These are phyloP conservation scores for Apiospora hydei DNA, from an alignment of 2,329 filamentous ascomycete species.

Conservation along the genomic window DNA sequence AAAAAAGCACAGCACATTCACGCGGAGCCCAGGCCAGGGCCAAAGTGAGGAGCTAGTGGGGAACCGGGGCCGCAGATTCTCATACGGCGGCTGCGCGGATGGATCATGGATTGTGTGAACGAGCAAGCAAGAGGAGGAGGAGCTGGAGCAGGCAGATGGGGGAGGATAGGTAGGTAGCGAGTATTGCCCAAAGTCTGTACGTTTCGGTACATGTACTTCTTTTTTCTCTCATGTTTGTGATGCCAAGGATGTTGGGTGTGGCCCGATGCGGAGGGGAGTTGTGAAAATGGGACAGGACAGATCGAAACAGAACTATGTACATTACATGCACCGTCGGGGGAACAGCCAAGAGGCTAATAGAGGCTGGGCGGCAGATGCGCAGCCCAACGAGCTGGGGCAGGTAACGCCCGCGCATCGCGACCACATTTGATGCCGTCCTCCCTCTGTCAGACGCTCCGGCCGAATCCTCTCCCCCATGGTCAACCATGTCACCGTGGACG, in stretches of 20 bases:
- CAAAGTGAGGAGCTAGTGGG: conserved; percentile 21
- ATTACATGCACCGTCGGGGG: conserved; percentile 1
- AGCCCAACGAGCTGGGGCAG: conserved; percentile 7
- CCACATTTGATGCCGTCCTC: background rate
- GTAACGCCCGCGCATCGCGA: too few species aligned
- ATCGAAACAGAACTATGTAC: conserved; percentile 4
- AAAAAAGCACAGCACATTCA: conserved; percentile 15
- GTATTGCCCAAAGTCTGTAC: conserved; percentile 5
- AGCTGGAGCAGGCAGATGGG: background rate
- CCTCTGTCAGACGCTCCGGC: background rate
- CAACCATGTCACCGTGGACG: background rate
- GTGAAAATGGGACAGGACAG: conserved; percentile 3
- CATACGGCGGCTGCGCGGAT: conserved; percentile 9
- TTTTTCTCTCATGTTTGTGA: conserved; percentile 21
- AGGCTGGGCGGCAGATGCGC: conserved; percentile 21
- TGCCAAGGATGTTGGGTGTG: conserved; percentile 27
- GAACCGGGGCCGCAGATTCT: conserved; percentile 12
- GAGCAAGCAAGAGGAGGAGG: background rate
- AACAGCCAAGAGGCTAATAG: conserved; percentile 27
- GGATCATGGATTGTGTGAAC: background rate
- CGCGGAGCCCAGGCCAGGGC: conserved; percentile 15
- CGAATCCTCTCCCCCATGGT: conserved; percentile 5
- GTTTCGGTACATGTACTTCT: conserved; percentile 7
- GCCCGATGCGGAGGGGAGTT: conserved; percentile 9
- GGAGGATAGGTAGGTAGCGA: too few species aligned